phyloP scores from a whole-genome alignment of 2,329 filamentous ascomycete genomes.

The Fonsecaea nubica region DNA sequence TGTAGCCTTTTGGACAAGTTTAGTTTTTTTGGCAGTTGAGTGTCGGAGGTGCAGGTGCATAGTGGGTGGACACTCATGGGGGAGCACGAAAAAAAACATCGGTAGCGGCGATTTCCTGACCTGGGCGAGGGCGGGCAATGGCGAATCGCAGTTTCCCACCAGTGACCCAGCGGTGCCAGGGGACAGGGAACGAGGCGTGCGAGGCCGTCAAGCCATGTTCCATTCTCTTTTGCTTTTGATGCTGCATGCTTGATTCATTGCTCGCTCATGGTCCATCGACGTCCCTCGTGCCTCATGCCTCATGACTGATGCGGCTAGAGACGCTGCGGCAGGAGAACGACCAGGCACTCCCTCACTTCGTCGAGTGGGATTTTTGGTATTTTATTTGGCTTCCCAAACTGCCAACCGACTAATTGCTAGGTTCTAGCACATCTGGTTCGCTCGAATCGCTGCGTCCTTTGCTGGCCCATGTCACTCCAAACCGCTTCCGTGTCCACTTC shows the following conservation, averaged over 20 bases:
- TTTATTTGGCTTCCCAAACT: slow-evolving; percentile 8
- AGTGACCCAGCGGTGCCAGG: background rate
- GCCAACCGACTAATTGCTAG: slow-evolving; percentile 17
- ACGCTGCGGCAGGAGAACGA: background rate
- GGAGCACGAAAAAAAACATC: slow-evolving; percentile 19
- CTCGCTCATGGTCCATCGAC: background rate
- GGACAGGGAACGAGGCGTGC: background rate
- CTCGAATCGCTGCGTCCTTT: slow-evolving; percentile 13
- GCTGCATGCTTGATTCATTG: slow-evolving; percentile 8
- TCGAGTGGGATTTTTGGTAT: slow-evolving; percentile 18
- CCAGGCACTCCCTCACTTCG: background rate
- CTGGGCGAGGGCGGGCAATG: background rate
- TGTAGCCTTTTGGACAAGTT: slow-evolving; percentile 30
- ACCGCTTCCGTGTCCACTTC: slow-evolving; percentile 3
- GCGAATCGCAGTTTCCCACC: slow-evolving; percentile 5
- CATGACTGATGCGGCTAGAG: background rate
- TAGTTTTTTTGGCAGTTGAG: slow-evolving; percentile 25
- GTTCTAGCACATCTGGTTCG: slow-evolving; percentile 26
- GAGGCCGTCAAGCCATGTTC: background rate
- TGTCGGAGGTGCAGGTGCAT: slow-evolving; percentile 20
- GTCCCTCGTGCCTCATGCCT: background rate
- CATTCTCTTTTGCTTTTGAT: background rate
- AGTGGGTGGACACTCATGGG: slow-evolving; percentile 11
- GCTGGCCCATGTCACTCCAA: slow-evolving; percentile 10
- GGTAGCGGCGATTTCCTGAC: slow-evolving; percentile 25